Percentiles rank a stretch among this genome's conserved stretches.
phyloP scores from a whole-genome alignment of 2,329 filamentous ascomycete species.

The Furcasterigmium sp. region DNA sequence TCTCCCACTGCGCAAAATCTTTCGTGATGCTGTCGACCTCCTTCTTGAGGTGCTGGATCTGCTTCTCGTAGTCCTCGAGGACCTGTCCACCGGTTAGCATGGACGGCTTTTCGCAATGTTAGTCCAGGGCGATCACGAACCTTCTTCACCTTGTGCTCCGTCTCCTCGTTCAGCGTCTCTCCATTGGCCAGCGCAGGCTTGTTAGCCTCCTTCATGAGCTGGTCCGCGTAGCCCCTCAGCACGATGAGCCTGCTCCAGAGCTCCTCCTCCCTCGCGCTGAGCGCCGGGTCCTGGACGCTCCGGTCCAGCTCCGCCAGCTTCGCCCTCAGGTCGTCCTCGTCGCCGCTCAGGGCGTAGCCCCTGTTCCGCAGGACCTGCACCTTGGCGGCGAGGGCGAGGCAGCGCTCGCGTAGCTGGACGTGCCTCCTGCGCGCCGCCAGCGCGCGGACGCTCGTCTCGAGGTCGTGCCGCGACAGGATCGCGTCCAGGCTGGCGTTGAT shows the following conservation, averaged over 20 bases:
- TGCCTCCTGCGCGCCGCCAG: slow-evolving; percentile 69
- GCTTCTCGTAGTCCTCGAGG: slow-evolving; percentile 75
- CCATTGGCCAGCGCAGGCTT: slow-evolving; percentile 53
- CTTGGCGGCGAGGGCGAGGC: slow-evolving; percentile 68
- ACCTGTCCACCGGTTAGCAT: slow-evolving; percentile 43
- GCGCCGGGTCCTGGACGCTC: slow-evolving; percentile 66
- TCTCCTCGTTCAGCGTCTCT: slow-evolving; percentile 61
- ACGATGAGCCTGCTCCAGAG: slow-evolving; percentile 79
- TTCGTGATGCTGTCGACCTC: slow-evolving; percentile 60
- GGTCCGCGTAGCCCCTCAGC: slow-evolving; percentile 66
- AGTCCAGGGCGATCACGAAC: slow-evolving; percentile 36
- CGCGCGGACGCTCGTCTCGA: slow-evolving; percentile 69
- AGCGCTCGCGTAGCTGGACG: slow-evolving; percentile 66
- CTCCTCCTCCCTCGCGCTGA: slow-evolving; percentile 74
- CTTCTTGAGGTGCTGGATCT: slow-evolving; percentile 70
- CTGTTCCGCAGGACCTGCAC: slow-evolving; percentile 77
- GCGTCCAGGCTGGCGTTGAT: slow-evolving; percentile 70
- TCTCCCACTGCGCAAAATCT: slow-evolving; percentile 52
- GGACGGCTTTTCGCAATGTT: not conserved
- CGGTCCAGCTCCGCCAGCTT: slow-evolving; percentile 66
- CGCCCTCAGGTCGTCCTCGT: slow-evolving; percentile 73
- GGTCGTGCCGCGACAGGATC: slow-evolving; percentile 71
- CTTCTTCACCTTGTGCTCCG: slow-evolving; percentile 69
- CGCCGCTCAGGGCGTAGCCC: slow-evolving; percentile 73
- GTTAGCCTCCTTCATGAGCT: slow-evolving; percentile 69